Conservation (phyloP, 2,329 filamentous ascomycete species). For the Tolypocladium cylindrosporum region DNA sequence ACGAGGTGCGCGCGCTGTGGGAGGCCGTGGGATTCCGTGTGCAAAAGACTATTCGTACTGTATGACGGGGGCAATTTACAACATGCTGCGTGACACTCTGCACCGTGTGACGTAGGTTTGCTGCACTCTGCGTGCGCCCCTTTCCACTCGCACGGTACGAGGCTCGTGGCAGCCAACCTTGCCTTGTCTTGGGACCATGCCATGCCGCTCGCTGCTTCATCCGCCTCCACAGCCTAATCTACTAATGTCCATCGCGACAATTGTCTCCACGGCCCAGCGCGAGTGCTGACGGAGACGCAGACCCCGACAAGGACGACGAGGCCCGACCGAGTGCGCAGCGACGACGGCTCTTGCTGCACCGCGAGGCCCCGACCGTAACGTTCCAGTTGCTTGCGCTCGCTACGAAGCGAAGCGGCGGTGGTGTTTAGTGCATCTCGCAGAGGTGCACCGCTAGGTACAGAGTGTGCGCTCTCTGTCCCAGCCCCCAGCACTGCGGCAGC, state of each 20-base stretch:
- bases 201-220: conserved; percentile 4
- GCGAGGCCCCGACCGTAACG: neutral
- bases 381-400: neutral
- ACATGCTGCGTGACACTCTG: neutral
- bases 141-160: conserved; percentile 7
- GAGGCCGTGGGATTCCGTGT: too few relatives aligned
- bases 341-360: too few relatives aligned
- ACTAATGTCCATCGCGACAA: conserved; percentile 12
- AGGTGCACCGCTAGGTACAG: neutral
- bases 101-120: conserved; percentile 1
- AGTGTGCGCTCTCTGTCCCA: conserved; percentile 6
- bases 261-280: conserved; percentile 14
- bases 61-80: accelerated
- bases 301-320: conserved; percentile 2
- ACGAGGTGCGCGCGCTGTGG: neutral
- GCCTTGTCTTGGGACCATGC: conserved; percentile 5
- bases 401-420: neutral
- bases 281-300: conserved; percentile 10
- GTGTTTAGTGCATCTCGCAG: conserved; percentile 2
- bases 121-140: neutral
- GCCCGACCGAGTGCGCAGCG: neutral
- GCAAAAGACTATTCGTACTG: neutral
- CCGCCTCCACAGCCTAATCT: conserved; percentile 10
- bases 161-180: conserved; percentile 3
- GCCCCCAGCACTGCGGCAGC: conserved; percentile 5